Evolutionary conservation across 768 basidiomycete species (phyloP).

Genomic region (Epithele typhae): DNA sequence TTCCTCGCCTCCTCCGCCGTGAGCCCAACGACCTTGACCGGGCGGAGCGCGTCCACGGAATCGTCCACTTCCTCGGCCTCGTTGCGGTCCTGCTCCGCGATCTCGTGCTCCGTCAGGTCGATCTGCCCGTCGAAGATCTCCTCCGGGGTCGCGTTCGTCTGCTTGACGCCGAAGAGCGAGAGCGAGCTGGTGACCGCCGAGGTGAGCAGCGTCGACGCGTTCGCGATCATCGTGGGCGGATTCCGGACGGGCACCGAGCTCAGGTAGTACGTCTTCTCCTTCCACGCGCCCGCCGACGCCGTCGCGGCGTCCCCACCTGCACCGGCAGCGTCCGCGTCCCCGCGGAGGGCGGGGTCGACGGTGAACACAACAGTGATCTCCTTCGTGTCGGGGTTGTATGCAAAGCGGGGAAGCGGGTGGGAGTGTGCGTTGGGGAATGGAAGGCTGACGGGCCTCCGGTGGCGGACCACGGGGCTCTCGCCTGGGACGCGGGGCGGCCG

Average conservation of each 20-base stretch:
- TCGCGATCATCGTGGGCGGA: slow-evolving; percentile 65
- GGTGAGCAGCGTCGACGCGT: slow-evolving; percentile 63
- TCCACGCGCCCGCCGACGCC: slow-evolving; percentile 39
- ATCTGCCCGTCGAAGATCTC: slow-evolving; percentile 61
- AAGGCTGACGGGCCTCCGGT: slow-evolving; percentile 67
- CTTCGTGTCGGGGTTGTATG: slow-evolving; percentile 47
- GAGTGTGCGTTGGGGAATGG: slow-evolving; percentile 79
- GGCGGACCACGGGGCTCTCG: slow-evolving; percentile 66
- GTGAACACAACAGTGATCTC: slow-evolving; percentile 60
- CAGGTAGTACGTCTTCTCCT: slow-evolving; percentile 54
- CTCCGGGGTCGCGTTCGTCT: slow-evolving; percentile 45
- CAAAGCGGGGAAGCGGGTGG: slow-evolving; percentile 72
- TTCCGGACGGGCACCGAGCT: slow-evolving; percentile 63
- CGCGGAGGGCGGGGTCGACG: slow-evolving; percentile 42
- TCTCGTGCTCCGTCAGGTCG: slow-evolving; percentile 73
- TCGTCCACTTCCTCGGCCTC: slow-evolving; percentile 81
- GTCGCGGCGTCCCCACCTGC: slow-evolving; percentile 43
- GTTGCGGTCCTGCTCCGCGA: slow-evolving; percentile 71
- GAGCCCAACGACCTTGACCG: slow-evolving; percentile 47
- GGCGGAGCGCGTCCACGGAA: slow-evolving; percentile 51
- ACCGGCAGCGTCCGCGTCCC: slow-evolving; percentile 33
- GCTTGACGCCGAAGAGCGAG: slow-evolving; percentile 40
- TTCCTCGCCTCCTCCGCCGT: slow-evolving; percentile 33
- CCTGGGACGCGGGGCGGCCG: slow-evolving; percentile 34
- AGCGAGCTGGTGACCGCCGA: slow-evolving; percentile 58